Conservation (phyloP, 75 land plant genomes). For the Pseudotsuga menziesii region DNA sequence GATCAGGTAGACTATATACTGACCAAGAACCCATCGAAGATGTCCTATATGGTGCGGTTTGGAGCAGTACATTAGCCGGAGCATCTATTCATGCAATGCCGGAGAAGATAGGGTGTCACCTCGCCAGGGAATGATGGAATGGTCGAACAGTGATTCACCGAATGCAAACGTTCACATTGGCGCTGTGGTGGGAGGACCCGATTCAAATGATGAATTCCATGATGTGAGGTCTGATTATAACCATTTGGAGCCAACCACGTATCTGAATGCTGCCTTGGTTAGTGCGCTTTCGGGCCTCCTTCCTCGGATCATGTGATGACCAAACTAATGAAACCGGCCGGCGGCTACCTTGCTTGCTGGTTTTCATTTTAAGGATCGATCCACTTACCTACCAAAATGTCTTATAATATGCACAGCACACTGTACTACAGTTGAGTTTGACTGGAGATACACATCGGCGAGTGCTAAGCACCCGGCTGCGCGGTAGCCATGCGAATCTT, state of each 20-base stretch:
- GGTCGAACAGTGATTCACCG: constrained; percentile 18
- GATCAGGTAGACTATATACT: constrained; percentile 57
- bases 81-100: constrained; percentile 7
- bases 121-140: constrained; percentile 14
- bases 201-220: constrained; percentile 23
- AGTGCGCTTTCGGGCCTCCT: constrained; percentile 19
- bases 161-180: constrained; percentile 40
- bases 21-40: constrained; percentile 38
- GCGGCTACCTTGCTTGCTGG: too few relatives aligned
- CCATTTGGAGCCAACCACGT: constrained; percentile 45
- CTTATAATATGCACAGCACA: too few relatives aligned
- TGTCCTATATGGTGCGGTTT: constrained; percentile 61
- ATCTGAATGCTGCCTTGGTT: constrained; percentile 40
- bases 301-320: background rate
- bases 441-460: too few relatives aligned
- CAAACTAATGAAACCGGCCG: too few relatives aligned
- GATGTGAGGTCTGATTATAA: constrained; percentile 34
- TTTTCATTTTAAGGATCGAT: too few relatives aligned
- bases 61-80: constrained; percentile 30
- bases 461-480: too few relatives aligned
- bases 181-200: constrained; percentile 43
- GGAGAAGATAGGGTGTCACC: constrained; percentile 18
- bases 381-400: too few relatives aligned
- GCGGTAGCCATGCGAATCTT: too few relatives aligned
- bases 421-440: too few relatives aligned